phyloP scores from a whole-genome alignment of 805 yeast genomes.

The Candida oleophila region DNA sequence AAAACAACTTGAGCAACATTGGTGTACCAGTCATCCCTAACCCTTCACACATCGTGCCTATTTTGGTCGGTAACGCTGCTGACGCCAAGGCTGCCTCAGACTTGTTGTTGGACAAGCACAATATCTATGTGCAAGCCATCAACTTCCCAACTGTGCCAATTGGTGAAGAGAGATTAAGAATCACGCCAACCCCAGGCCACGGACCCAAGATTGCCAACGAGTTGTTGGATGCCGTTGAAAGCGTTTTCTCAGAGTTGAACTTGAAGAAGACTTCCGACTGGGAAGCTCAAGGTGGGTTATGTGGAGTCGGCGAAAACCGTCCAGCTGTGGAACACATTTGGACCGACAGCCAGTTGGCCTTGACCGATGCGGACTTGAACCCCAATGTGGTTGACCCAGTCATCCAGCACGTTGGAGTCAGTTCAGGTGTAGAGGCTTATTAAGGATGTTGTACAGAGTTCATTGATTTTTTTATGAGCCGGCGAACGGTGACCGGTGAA shows the following conservation, averaged over 20 bases:
- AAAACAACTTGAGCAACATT: constrained; percentile 58
- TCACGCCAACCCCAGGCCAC: constrained; percentile 99
- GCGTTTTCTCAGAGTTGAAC: constrained; percentile 71
- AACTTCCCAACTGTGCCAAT: constrained; percentile 97
- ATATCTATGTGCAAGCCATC: constrained; percentile 95
- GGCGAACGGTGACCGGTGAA: no score
- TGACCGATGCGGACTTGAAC: constrained; percentile 63
- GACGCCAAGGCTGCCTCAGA: constrained; percentile 92
- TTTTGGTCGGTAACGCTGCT: constrained; percentile 90
- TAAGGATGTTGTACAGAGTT: background rate
- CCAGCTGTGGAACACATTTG: constrained; percentile 66
- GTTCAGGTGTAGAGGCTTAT: constrained; percentile 56
- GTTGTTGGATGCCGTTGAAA: constrained; percentile 75
- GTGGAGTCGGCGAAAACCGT: constrained; percentile 62
- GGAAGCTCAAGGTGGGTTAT: constrained; percentile 79
- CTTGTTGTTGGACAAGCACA: constrained; percentile 75
- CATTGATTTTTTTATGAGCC: no score
- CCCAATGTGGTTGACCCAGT: constrained; percentile 64
- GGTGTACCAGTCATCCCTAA: constrained; percentile 97
- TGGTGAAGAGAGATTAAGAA: constrained; percentile 93
- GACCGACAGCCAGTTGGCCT: constrained; percentile 77
- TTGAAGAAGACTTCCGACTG: constrained; percentile 78
- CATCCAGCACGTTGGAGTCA: constrained; percentile 62
- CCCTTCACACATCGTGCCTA: constrained; percentile 96
- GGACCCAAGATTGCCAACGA: constrained; percentile 70